Conservation (phyloP, 2,329 filamentous ascomycete genomes). For the Pseudocercospora pini-densiflorae region DNA sequence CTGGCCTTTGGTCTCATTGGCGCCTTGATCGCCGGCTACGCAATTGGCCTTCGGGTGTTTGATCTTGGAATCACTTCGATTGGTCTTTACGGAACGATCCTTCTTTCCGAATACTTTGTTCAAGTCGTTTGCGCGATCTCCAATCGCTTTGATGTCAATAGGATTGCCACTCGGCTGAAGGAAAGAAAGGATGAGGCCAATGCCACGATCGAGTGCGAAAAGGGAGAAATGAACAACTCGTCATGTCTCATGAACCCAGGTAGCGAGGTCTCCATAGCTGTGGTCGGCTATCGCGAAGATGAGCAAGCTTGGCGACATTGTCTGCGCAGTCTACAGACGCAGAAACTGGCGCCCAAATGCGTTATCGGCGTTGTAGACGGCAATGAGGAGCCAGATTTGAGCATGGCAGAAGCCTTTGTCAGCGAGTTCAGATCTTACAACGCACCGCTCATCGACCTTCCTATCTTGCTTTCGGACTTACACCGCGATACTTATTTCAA, state of each 20-base stretch:
- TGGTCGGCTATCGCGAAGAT: conserved; percentile 15
- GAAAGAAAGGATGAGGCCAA: background rate
- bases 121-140: conserved; percentile 7
- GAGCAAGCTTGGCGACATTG: conserved; percentile 17
- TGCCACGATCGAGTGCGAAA: conserved; percentile 1
- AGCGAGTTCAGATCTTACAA: conserved; percentile 1
- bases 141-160: conserved; percentile 8
- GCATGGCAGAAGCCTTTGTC: conserved; percentile 12
- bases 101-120: conserved; percentile 6
- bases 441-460: conserved; percentile 12
- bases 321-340: conserved; percentile 4
- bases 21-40: conserved; percentile 13
- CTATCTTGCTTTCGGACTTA: conserved; percentile 10
- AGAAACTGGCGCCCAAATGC: conserved; percentile 10
- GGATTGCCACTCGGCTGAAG: conserved; percentile 2
- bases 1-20: conserved; percentile 9
- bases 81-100: conserved; percentile 11
- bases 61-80: conserved; percentile 13
- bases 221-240: background rate
- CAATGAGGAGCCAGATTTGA: conserved; percentile 10
- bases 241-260: background rate
- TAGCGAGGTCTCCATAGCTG: conserved; percentile 12
- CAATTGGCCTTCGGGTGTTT: conserved; percentile 4
- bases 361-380: conserved; percentile 14
- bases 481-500: conserved; percentile 12